These are phyloP conservation scores for Fusarium pilosicola DNA, from an alignment of 2,329 filamentous ascomycete genomes.

Conservation along the genomic window DNA sequence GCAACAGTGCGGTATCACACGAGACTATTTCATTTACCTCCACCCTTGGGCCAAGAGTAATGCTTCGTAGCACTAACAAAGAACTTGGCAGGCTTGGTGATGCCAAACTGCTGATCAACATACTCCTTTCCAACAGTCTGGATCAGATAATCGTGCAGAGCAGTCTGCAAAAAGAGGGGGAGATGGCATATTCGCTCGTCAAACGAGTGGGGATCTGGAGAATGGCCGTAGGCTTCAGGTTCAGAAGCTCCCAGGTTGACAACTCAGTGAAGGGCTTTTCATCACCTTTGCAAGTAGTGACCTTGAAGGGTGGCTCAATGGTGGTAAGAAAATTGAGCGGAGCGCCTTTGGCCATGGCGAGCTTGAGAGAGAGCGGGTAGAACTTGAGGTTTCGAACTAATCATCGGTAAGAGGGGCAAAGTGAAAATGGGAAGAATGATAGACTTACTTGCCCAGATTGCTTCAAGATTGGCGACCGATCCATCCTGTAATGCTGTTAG, in stretches of 20 bases:
- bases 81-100: background rate
- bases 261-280: background rate
- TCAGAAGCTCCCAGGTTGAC: background rate
- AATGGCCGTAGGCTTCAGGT: background rate
- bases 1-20: background rate
- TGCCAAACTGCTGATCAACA: background rate
- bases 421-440: rapidly evolving
- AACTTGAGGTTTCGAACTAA: background rate
- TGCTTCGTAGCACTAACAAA: background rate
- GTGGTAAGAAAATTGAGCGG: background rate
- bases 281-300: background rate
- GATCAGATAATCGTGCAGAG: background rate
- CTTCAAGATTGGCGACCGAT: background rate
- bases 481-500: background rate
- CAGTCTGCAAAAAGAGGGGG: background rate
- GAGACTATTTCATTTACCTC: background rate
- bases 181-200: background rate
- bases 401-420: rapidly evolving
- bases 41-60: background rate
- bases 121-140: background rate
- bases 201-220: background rate
- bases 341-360: background rate
- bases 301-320: background rate
- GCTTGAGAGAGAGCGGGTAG: background rate
- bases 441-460: background rate